Conservation (phyloP, 306 rosid species). For the Lathyrus oleraceus region DNA sequence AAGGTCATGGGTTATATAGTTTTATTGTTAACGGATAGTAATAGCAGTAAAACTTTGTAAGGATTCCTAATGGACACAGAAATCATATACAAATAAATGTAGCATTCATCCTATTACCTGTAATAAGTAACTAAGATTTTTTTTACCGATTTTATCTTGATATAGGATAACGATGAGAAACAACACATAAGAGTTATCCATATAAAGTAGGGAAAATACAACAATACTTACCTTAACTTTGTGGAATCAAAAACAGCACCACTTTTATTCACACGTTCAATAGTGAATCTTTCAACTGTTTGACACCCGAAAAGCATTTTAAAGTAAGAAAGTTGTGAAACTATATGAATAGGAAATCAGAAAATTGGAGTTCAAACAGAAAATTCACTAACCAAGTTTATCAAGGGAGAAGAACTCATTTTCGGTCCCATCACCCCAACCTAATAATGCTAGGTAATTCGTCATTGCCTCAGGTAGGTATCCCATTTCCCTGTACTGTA, state of each 20-base stretch:
- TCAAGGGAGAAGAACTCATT: slow-evolving; percentile 80
- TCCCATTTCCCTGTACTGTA: slow-evolving; percentile 97
- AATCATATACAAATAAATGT: slow-evolving; percentile 1
- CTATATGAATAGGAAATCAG: neutral
- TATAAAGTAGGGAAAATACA: slow-evolving; percentile 11
- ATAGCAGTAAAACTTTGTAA: slow-evolving; percentile 9
- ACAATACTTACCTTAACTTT: slow-evolving; percentile 65
- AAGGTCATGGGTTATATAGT: slow-evolving; percentile 1
- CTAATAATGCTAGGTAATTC: slow-evolving; percentile 91
- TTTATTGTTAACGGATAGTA: no score
- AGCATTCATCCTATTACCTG: slow-evolving; percentile 12
- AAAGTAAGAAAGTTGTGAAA: slow-evolving; percentile 26
- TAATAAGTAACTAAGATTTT: slow-evolving; percentile 20
- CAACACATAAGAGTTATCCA: slow-evolving; percentile 8
- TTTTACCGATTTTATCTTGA: neutral
- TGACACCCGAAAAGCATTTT: slow-evolving; percentile 25
- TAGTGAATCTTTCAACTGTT: slow-evolving; percentile 86
- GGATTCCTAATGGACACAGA: neutral
- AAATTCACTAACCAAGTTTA: slow-evolving; percentile 73
- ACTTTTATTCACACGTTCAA: slow-evolving; percentile 84
- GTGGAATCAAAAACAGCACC: slow-evolving; percentile 90
- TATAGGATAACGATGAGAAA: slow-evolving; percentile 1
- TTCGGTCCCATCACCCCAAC: slow-evolving; percentile 99
- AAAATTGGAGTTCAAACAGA: slow-evolving; percentile 27
- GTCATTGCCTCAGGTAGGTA: slow-evolving; percentile 90